Evolutionary conservation across 768 basidiomycete species (phyloP).

Genomic region (Pleurotus cornucopiae): DNA sequence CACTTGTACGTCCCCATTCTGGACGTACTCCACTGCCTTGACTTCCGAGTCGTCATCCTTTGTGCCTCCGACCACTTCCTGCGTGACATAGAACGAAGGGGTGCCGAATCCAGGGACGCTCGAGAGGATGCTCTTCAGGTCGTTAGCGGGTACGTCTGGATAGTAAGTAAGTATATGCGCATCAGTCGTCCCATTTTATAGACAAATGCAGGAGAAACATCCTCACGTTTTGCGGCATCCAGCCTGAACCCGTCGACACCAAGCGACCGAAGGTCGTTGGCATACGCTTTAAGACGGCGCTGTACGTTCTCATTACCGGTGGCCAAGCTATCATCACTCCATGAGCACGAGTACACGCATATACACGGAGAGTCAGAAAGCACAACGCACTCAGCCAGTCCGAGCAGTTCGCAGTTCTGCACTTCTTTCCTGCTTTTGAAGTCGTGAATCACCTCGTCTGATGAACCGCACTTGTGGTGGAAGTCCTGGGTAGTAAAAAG

Average conservation of each 20-base stretch:
- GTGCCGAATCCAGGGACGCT: neutral
- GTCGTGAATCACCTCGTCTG: too few species aligned
- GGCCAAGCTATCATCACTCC: slow-evolving; percentile 36
- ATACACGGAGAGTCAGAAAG: neutral
- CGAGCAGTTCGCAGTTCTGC: slow-evolving; percentile 26
- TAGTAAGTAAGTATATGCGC: neutral
- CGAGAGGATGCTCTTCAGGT: neutral
- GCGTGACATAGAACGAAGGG: neutral
- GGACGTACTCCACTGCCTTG: neutral
- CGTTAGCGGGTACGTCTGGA: neutral
- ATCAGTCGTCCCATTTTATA: neutral
- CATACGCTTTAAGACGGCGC: slow-evolving; percentile 46
- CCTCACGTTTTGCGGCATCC: slow-evolving; percentile 61
- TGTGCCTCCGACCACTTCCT: neutral
- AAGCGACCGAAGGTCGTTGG: slow-evolving; percentile 55
- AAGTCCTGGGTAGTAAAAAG: too few species aligned
- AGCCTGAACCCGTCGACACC: slow-evolving; percentile 60
- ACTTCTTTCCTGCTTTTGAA: too few species aligned
- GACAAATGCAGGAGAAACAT: too few species aligned
- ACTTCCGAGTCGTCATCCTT: neutral
- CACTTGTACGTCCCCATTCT: neutral
- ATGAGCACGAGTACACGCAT: neutral
- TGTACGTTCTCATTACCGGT: slow-evolving; percentile 61
- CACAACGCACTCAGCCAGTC: slow-evolving; percentile 29
- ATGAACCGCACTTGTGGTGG: too few species aligned